A percentile compares a stretch with the other conserved stretches of the same genome.
Conservation (phyloP, 2,329 filamentous ascomycete genomes). For the Huntiella omanensis region DNA sequence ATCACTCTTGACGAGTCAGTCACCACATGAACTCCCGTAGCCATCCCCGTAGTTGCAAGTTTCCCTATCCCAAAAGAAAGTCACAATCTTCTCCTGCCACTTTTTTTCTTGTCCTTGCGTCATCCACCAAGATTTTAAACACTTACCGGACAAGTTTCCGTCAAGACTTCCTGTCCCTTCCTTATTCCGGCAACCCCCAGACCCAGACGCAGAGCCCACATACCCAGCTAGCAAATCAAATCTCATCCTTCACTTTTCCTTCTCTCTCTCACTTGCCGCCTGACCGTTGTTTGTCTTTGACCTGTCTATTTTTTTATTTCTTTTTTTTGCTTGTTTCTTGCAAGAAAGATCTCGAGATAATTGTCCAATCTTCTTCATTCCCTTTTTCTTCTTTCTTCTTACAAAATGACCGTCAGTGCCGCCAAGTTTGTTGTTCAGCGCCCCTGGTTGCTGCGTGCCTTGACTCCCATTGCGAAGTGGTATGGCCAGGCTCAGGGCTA, state of each 20-base stretch:
- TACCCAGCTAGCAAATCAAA: background rate
- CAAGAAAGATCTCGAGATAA: slow-evolving; percentile 12
- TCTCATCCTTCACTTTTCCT: slow-evolving; percentile 14
- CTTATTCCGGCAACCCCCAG: no score
- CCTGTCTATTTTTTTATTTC: background rate
- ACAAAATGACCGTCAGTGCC: slow-evolving; percentile 50
- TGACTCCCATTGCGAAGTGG: slow-evolving; percentile 73
- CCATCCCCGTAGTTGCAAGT: no score
- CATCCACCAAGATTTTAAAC: no score
- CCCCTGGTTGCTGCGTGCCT: slow-evolving; percentile 48
- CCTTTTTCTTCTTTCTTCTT: slow-evolving; percentile 12
- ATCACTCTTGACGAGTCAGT: no score
- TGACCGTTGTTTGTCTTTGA: no score
- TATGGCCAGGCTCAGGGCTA: slow-evolving; percentile 82
- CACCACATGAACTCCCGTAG: no score
- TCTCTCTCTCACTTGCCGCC: slow-evolving; percentile 12
- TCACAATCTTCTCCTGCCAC: no score
- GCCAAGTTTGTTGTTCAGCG: slow-evolving; percentile 63
- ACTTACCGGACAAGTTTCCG: no score
- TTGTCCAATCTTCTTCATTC: slow-evolving; percentile 13
- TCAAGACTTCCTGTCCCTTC: no score
- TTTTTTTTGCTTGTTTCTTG: background rate
- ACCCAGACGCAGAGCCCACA: no score
- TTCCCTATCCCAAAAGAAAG: no score
- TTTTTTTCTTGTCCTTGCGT: no score